Percentiles rank a stretch among this genome's conserved stretches.
Conservation (phyloP, 2,329 filamentous ascomycete genomes). For the Ceratocystis eucalypticola region DNA sequence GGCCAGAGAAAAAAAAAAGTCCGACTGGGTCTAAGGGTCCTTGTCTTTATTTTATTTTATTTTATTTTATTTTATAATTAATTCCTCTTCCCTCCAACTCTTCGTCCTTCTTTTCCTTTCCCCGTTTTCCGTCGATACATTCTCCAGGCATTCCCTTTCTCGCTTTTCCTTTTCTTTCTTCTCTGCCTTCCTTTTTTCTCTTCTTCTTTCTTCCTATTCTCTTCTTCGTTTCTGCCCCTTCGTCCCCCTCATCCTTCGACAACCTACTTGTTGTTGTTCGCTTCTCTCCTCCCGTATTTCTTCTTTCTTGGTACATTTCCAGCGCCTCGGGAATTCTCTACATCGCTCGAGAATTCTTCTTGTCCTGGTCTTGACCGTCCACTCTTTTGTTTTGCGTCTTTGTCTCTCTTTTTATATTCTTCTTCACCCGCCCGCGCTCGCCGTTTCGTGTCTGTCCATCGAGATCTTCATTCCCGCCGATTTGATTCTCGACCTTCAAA, state of each 20-base stretch:
- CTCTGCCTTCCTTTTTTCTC: neutral
- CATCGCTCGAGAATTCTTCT: constrained; percentile 32
- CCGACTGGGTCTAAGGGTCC: neutral
- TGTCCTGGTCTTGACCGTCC: constrained; percentile 32
- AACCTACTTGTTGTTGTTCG: constrained; percentile 23
- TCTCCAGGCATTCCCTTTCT: constrained; percentile 1
- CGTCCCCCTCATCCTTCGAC: constrained; percentile 24
- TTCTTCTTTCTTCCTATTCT: constrained; percentile 10
- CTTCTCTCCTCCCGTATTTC: constrained; percentile 19
- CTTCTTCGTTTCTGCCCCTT: constrained; percentile 19
- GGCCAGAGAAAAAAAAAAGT: neutral
- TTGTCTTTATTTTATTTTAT: neutral
- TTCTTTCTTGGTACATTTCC: constrained; percentile 28
- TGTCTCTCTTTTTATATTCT: constrained; percentile 12
- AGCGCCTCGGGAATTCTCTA: constrained; percentile 29
- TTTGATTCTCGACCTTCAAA: constrained; percentile 6
- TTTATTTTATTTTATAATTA: constrained; percentile 9
- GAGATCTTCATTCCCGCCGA: neutral
- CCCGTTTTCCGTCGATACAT: constrained; percentile 3
- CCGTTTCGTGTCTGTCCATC: constrained; percentile 9
- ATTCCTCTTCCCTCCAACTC: neutral
- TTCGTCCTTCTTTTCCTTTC: neutral
- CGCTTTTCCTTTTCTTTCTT: neutral
- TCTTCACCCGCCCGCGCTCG: constrained; percentile 15
- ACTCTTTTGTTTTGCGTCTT: constrained; percentile 22